These are phyloP conservation scores for Boechera retrofracta DNA, from an alignment of 345 rosid genomes.

Conservation along the genomic window DNA sequence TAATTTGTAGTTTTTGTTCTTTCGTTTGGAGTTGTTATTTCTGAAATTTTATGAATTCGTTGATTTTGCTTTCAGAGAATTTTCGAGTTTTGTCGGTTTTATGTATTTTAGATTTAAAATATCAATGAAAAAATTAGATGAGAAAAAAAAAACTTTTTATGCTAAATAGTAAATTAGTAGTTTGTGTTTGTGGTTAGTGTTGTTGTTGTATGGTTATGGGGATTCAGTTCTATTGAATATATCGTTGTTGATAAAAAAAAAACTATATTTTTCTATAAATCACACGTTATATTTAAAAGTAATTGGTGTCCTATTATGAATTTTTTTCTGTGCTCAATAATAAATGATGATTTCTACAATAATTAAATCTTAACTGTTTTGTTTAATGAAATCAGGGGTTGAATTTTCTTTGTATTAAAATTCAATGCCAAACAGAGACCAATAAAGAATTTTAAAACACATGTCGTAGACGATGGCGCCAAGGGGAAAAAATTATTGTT, in stretches of 20 bases:
- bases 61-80: too few relatives aligned
- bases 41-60: too few relatives aligned
- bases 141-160: too few relatives aligned
- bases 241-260: neutral
- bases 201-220: neutral
- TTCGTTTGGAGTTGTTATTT: too few relatives aligned
- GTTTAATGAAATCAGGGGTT: neutral
- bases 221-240: neutral
- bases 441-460: neutral
- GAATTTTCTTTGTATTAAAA: slow-evolving; percentile 16
- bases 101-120: too few relatives aligned
- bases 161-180: neutral
- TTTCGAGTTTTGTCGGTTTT: too few relatives aligned
- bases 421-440: slow-evolving; percentile 10
- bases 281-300: neutral
- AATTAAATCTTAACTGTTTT: neutral
- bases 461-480: slow-evolving; percentile 27
- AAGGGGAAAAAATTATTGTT: neutral
- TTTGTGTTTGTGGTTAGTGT: neutral
- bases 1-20: too few relatives aligned
- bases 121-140: too few relatives aligned
- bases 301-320: neutral
- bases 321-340: neutral
- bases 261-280: neutral
- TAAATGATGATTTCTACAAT: neutral